Evolutionary conservation across 768 basidiomycete genomes (phyloP), one percentile per base, ranked within the genome.

Genomic region (Kwoniella mangroviensis): DNA sequence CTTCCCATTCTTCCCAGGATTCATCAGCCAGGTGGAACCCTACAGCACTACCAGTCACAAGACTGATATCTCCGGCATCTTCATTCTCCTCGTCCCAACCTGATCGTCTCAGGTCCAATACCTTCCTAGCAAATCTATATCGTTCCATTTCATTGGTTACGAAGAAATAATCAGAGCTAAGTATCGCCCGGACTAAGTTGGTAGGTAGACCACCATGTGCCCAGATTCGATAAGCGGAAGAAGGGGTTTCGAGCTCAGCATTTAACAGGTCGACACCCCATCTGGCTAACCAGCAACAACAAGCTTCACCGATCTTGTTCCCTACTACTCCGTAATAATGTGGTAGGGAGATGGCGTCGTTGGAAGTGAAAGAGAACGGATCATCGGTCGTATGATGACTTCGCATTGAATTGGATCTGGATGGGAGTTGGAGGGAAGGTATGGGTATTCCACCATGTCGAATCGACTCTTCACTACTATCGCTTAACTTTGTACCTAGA

Each of bases 301-400:
- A 90, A 0, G 92, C 90, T 83, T 96, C 93, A 13, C 94, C 94
- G 66, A 97, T 92, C 84, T 93, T 95, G 83, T 93, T 89, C 0
- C 91, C 91, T 11, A 94, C 86, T n/a, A 88, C 86, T n/a, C 94
- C 94, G 76, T 97, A 96, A 75, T 89, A 91, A 43, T 84, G 84
- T 1, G 87, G 86, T 34, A 79, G 40, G 22, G 63, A 40, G 21
- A 12, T n/a, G 19, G 49, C 43, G 26, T 67, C 58, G 3, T 12
- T 53, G 1, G 68, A 57, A 40, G 40, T 41, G 42, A 55, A 40
- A 22, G 68, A 62, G 61, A 64, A 64, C 2, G 68, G 68, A 49
- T 69, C 68, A 22, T 63, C 60, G n/a, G 42, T 34, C 42, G 28
- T 22, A 17, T 52, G 62, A 40, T 17, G 55, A 40, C 59, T 62